Conservation (phyloP, 2,329 filamentous ascomycete species). For the Xylaria sp. region DNA sequence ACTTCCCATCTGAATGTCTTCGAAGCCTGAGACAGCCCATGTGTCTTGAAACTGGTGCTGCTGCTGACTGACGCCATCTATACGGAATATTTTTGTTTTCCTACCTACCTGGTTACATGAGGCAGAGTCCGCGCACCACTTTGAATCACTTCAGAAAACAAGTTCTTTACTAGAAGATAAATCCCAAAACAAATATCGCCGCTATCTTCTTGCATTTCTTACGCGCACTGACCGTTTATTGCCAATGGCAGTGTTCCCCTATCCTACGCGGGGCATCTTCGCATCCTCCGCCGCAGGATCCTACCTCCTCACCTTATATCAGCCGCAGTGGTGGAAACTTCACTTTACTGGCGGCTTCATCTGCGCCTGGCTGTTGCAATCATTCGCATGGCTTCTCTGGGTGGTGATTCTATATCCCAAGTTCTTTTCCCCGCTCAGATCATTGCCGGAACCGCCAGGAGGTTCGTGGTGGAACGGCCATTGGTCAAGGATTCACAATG, state of each 20-base stretch:
- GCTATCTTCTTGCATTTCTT: neutral
- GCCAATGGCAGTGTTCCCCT: conserved; percentile 41
- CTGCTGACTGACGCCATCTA: neutral
- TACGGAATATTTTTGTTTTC: no score
- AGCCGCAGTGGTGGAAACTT: conserved; percentile 48
- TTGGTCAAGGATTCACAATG: conserved; percentile 52
- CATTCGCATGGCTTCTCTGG: conserved; percentile 55
- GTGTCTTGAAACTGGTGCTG: neutral
- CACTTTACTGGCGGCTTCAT: conserved; percentile 52
- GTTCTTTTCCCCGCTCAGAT: conserved; percentile 61
- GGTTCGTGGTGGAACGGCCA: conserved; percentile 63
- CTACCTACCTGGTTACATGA: neutral
- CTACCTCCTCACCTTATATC: conserved; percentile 49
- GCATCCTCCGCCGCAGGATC: conserved; percentile 48
- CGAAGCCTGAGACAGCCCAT: conserved; percentile 1
- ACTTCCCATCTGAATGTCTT: neutral
- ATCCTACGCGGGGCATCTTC: conserved; percentile 48
- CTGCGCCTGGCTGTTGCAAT: conserved; percentile 52
- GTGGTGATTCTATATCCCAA: conserved; percentile 60
- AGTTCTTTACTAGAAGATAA: neutral
- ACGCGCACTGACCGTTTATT: neutral
- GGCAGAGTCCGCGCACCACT: neutral
- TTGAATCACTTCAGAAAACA: neutral
- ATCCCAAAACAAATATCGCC: neutral
- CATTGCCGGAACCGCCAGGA: conserved; percentile 58